Evolutionary conservation across 2,329 filamentous ascomycete species (phyloP), one percentile per base, ranked within the genome.

Genomic region (Trichophyton simii): DNA sequence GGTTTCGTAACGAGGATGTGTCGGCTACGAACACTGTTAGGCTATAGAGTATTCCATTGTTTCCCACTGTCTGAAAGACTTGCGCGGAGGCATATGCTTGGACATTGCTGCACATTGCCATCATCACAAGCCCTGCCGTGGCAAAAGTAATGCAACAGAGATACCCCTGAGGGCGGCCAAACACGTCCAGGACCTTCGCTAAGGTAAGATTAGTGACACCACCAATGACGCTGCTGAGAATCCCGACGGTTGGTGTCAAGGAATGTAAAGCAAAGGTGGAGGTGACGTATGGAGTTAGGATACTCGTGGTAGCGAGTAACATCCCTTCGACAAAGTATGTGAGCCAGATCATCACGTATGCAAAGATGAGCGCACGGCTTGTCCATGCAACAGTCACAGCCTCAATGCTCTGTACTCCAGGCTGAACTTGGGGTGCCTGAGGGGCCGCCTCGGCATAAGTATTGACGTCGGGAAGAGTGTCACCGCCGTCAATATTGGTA

Each of bases 131-230:
- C 6, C 80, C 78, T 0, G 77, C 58, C 0, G 77, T 75, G 67
- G 75, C 74, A 59, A 77, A 65, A 8, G 71, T 58, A 0, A 80
- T 67, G 67, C 79, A 79, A 36, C 81, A 38, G 2, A 74, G 61
- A 63, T 82, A 78, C 28, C 80, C 83, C 65, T 83, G 76, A 1
- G 82, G 76, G 18, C 84, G 80, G 22, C 82, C 84, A 78, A 80
- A 86, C 50, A 83, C 74, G 71, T 86, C 80, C 58, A 86, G 73
- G n/a, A 85, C 73, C 69, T 85, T 86, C 58, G 83, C 82, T 22
- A 82, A 73, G 1, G 82, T 79, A 15, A 86, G 74, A 67, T 82
- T 82, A 60, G 77, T 72, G 31, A 84, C 72, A 36, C 81, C 83
- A 28, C 77, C 78, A 44, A 85, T 78, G 36, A 84, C 71, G 63